A percentile compares a stretch with the other conserved stretches of the same genome.
phyloP scores from a whole-genome alignment of 306 rosid species.

The Myrica gale region DNA sequence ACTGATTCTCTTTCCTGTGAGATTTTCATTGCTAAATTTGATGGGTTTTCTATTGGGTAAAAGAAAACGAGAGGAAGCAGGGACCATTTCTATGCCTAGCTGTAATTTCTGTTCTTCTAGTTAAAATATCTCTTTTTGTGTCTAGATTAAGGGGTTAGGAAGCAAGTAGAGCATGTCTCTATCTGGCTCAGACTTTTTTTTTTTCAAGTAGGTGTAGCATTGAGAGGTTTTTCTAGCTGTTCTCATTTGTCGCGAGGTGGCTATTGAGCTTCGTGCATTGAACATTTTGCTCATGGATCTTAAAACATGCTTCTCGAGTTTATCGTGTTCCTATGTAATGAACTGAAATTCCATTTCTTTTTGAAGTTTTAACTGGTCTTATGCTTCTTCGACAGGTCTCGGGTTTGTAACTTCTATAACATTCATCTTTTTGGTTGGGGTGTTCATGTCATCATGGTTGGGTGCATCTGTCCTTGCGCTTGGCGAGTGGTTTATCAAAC shows the following conservation, averaged over 20 bases:
- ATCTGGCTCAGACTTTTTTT: too few relatives aligned
- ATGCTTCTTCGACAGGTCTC: slow-evolving; percentile 55
- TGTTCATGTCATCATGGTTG: slow-evolving; percentile 96
- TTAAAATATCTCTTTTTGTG: not conserved
- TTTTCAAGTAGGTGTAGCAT: not conserved
- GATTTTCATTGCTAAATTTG: not conserved
- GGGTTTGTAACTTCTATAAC: slow-evolving; percentile 85
- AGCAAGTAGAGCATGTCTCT: too few relatives aligned
- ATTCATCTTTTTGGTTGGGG: slow-evolving; percentile 86
- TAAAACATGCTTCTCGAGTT: not conserved
- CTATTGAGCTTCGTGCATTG: not conserved
- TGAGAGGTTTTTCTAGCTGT: not conserved
- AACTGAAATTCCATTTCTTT: not conserved
- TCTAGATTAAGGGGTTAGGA: not conserved
- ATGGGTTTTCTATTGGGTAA: not conserved
- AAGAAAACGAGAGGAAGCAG: not conserved
- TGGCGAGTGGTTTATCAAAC: slow-evolving; percentile 93
- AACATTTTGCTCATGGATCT: not conserved
- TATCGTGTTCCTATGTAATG: too few relatives aligned
- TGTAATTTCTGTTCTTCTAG: not conserved
- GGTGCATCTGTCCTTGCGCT: slow-evolving; percentile 88
- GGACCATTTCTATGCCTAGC: not conserved
- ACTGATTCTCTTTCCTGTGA: not conserved
- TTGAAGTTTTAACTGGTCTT: slow-evolving; percentile 17
- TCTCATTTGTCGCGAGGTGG: not conserved